phyloP scores from a whole-genome alignment of 2,329 filamentous ascomycete species.

The Calycina herbarum region DNA sequence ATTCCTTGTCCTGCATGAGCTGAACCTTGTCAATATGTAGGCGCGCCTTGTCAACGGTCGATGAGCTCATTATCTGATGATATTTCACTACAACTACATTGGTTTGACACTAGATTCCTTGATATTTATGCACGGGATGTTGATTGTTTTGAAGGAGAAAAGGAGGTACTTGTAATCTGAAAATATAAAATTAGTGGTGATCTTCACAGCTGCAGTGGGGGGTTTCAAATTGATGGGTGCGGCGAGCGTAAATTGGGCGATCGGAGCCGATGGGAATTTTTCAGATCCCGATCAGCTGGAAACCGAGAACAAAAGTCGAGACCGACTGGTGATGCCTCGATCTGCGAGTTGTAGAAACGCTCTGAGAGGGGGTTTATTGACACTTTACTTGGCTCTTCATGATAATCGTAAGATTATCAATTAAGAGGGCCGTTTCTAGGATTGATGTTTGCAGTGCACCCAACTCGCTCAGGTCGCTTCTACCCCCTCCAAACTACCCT shows the following conservation, averaged over 20 bases:
- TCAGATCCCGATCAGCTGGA: not conserved
- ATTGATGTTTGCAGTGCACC: no score
- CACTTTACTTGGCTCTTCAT: no score
- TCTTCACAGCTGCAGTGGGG: not conserved
- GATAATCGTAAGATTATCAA: no score
- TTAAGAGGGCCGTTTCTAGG: no score
- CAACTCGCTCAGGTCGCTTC: no score
- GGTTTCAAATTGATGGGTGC: not conserved
- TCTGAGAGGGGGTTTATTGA: no score
- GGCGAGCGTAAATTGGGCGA: not conserved
- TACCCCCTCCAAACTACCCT: not conserved
- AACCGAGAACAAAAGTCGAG: not conserved
- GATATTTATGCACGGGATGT: not conserved
- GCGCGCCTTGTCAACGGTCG: no score
- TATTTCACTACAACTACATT: not conserved
- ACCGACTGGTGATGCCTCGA: no score
- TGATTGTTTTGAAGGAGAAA: not conserved
- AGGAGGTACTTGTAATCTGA: not conserved
- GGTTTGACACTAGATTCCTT: not conserved
- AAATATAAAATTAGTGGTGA: not conserved
- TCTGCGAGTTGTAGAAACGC: no score
- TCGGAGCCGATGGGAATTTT: not conserved
- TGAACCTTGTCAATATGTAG: not conserved
- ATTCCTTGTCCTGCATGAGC: not conserved
- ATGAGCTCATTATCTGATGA: not conserved